Base-by-base conservation (phyloP, 768 basidiomycete species). In the Sistotremastrum suecicum region DNA sequence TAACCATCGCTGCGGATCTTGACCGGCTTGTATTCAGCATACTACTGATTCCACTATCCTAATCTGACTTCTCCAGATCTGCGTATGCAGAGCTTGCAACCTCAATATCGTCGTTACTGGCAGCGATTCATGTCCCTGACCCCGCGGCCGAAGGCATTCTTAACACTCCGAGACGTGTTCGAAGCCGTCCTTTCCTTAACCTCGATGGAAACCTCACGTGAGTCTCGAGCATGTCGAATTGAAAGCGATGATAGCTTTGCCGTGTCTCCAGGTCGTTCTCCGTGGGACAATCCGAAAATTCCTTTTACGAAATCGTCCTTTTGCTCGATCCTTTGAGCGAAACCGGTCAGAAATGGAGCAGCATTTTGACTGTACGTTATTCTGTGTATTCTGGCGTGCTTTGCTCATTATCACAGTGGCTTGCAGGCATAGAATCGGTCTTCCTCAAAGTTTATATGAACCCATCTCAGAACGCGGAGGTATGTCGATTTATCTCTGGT, bases 311-410 rank as follows among this genome's bases (percentile, higher is more conserved):
- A 43, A 62, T 95, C 37, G 76, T 73, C 2, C 71, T 83, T 7
- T 59, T 97, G 5, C 49, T 98, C 5, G 88, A 98, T 58, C 92
- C 94, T 0, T 58, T 95, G 31, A 88, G 83, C 42, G 84, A 88
- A 56, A 63, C 69, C 4, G 86, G 83, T 2, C 91, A 97, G 58
- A 80, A 79, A 52, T 95, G 89, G 83, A 76, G 86, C 1, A 74
- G 80, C 47, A 56, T 97, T 37, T 60, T 94, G 29, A 68, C 80
- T 62, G 89, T 90, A 49, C 48, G 68, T 42, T 48, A 33, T 28
- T 31, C 29, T 28, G 40, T 8, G 31, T 28, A 32, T 44, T 10
- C 3, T 30, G 28, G 42, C 20, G 35, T 28, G 31, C 11, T 42
- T 20, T 20, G 41, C 37, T 44, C 39, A 50, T 7, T 49, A n/a